Percentiles rank a stretch among this genome's conserved stretches.
Conservation (phyloP, 225 moss, liverwort and hornwort species). For the Polytrichum commune region DNA sequence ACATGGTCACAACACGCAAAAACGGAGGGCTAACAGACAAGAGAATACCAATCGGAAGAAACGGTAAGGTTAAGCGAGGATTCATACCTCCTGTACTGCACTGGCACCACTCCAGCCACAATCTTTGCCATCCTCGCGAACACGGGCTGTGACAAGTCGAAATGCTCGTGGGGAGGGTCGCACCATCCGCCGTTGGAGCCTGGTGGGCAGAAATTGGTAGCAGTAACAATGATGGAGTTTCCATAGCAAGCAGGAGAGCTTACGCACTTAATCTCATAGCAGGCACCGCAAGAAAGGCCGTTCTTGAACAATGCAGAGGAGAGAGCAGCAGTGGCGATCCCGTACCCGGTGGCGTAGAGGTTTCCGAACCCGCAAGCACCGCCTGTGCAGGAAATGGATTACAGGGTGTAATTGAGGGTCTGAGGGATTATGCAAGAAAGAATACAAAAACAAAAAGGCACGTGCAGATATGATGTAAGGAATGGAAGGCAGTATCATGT, state of each 20-base stretch:
- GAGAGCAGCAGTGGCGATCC: slow-evolving; percentile 31
- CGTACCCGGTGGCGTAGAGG: slow-evolving; percentile 41
- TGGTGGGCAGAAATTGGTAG: slow-evolving; percentile 53
- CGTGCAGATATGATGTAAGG: background rate
- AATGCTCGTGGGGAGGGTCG: slow-evolving; percentile 39
- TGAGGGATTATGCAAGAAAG: background rate
- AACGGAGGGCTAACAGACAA: background rate
- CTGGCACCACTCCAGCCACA: slow-evolving; percentile 30
- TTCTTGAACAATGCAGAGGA: slow-evolving; percentile 41
- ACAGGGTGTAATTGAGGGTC: no score
- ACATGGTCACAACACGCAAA: background rate
- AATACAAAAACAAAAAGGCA: background rate
- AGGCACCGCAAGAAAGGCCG: slow-evolving; percentile 48
- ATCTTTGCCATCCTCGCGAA: slow-evolving; percentile 32
- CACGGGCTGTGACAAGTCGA: slow-evolving; percentile 44
- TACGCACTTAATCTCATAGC: slow-evolving; percentile 38
- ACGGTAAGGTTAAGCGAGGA: no score
- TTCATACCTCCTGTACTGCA: slow-evolving; percentile 39
- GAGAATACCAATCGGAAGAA: background rate
- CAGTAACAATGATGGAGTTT: slow-evolving; percentile 34
- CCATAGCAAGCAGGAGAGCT: slow-evolving; percentile 22
- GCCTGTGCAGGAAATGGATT: slow-evolving; percentile 8
- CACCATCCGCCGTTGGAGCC: slow-evolving; percentile 43
- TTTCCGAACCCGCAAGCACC: slow-evolving; percentile 56
- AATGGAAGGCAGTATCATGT: background rate